Percentiles rank a stretch among this genome's conserved stretches.
Evolutionary conservation across 192 early-diverging fungal genomes (phyloP).

Genomic region (Bifiguratus adelaidae): DNA sequence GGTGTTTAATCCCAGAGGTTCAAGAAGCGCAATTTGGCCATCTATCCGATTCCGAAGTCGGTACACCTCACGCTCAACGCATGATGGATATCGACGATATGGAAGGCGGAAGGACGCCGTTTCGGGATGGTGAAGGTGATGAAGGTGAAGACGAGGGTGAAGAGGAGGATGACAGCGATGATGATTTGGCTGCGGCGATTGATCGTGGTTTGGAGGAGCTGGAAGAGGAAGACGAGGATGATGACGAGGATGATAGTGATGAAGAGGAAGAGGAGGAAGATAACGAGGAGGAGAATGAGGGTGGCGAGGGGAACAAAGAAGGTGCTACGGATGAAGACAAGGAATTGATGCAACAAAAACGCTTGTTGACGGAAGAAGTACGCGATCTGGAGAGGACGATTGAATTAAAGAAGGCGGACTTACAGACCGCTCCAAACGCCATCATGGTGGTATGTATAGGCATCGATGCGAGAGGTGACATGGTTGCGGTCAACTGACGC

Average conservation of each 20-base stretch:
- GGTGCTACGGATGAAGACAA: constrained; percentile 24
- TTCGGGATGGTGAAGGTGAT: constrained; percentile 28
- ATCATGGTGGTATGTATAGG: constrained; percentile 52
- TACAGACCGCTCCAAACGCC: constrained; percentile 50
- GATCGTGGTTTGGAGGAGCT: constrained; percentile 30
- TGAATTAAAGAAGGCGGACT: constrained; percentile 36
- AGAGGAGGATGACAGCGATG: constrained; percentile 24
- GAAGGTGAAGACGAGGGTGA: constrained; percentile 29
- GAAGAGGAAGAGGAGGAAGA: constrained; percentile 39
- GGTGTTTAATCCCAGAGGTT: constrained; percentile 19
- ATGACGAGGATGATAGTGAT: constrained; percentile 38
- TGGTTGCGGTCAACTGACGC: background rate
- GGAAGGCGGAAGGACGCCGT: constrained; percentile 14
- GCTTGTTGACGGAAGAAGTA: constrained; percentile 49
- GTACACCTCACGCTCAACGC: constrained; percentile 9
- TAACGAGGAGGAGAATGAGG: constrained; percentile 34
- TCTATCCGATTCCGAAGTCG: constrained; percentile 20
- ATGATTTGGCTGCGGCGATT: constrained; percentile 27
- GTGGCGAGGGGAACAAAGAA: constrained; percentile 19
- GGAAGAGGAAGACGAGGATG: constrained; percentile 35
- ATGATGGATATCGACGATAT: constrained; percentile 17
- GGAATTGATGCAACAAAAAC: constrained; percentile 18
- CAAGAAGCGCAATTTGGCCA: constrained; percentile 7
- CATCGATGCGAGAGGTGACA: background rate
- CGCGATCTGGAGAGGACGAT: constrained; percentile 45